Conservation (phyloP, 495 filamentous ascomycete species). For the Penicillium atrosanguineum region DNA sequence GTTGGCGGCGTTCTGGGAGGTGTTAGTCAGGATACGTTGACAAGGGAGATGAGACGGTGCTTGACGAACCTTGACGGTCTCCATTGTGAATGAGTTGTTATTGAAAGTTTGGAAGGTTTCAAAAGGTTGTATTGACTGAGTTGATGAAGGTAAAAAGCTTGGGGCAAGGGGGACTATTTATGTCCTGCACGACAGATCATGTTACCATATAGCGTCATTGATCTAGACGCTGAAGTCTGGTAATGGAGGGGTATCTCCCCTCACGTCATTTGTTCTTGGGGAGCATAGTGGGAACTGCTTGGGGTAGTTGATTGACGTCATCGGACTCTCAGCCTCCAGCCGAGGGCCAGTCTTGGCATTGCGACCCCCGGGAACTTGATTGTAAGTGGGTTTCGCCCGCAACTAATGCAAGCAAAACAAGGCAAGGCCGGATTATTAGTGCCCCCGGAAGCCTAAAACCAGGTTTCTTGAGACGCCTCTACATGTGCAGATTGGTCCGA, state of each 20-base stretch:
- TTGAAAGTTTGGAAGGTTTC: neutral
- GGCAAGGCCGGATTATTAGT: neutral
- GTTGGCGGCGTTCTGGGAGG: conserved; percentile 18
- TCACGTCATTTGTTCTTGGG: neutral
- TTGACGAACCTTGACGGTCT: conserved; percentile 18
- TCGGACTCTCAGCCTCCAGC: neutral
- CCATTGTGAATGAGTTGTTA: conserved; percentile 10
- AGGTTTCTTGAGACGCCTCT: too few relatives aligned
- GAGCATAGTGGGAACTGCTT: neutral
- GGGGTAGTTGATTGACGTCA: neutral
- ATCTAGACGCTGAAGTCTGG: neutral
- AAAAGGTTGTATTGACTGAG: too few relatives aligned
- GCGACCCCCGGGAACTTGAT: neutral
- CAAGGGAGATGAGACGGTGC: neutral
- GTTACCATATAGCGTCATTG: neutral
- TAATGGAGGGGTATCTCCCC: neutral
- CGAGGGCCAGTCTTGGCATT: neutral
- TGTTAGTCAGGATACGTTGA: neutral
- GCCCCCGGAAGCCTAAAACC: too few relatives aligned
- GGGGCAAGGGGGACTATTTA: neutral
- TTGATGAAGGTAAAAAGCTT: neutral
- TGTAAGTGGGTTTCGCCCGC: neutral
- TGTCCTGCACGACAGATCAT: neutral
- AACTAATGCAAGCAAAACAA: neutral
- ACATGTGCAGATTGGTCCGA: too few relatives aligned